Evolutionary conservation across 306 rosid species (phyloP), one percentile per base, ranked within the genome.

Genomic region (Oxytropis ochrocephala): DNA sequence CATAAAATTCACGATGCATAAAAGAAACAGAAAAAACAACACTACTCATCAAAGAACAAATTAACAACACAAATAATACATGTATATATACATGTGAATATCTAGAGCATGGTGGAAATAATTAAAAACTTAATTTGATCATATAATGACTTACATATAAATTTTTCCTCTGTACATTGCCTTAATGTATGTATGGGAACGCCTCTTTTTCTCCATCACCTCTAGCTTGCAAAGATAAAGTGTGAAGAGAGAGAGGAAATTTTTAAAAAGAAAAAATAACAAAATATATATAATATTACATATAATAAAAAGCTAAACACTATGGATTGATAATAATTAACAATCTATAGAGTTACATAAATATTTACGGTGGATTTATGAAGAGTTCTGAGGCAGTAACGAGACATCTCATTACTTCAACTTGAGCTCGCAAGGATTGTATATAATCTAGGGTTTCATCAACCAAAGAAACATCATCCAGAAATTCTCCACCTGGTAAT

Each of bases 391-490:
- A 48, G 46, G 94, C 84, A 56, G 65, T 67, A 6, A 82, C 83
- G 51, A 89, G 67, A 75, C 75, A 81, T 52, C 91, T 60, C 98
- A 92, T 89, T 0, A 86, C 95, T 83, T 89, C 92, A 78, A 89
- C 90, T 71, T 92, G 98, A 81, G 91, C 88, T 66, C 67, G 77
- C 4, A 92, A 74, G 12, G 90, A 84, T 44, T 75, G 16, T 0
- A 92, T 73, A 48, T 92, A 92, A 81, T 92, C 98, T 80, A 92
- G 92, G 87, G 96, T 78, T 92, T 92, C 98, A 19, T 81, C 87
- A 8, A 92, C 77, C 88, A 92, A 78, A 51, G 72, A 72, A 16
- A 64, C 51, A 29, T 83, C 89, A 7, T 89, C 95, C 89, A 89
- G 81, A 46, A 42, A 81, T 52, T 87, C 82, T 17, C 96, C 96